Percentiles rank a stretch among this genome's conserved stretches.
These are phyloP conservation scores for Skeletonema potamos DNA, from an alignment of 108 stramenopile species.

Conservation along the genomic window DNA sequence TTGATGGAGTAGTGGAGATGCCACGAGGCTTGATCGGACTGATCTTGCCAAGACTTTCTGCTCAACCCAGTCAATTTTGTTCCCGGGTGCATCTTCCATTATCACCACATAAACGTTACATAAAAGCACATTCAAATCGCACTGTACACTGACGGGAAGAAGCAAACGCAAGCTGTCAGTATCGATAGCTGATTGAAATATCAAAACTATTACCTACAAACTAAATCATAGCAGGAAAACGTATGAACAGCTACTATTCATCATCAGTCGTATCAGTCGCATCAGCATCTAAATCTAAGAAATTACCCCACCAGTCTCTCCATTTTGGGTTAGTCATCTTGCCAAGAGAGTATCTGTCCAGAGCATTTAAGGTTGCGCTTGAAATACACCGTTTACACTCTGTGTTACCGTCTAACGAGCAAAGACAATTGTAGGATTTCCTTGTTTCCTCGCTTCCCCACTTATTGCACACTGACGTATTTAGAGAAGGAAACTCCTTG, in stretches of 20 bases:
- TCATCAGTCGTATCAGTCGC: conserved; percentile 6
- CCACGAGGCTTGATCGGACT: not conserved
- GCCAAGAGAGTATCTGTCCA: not conserved
- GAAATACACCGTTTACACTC: conserved; percentile 3
- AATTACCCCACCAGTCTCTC: conserved; percentile 30
- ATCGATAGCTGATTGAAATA: no score
- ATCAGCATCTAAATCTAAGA: conserved; percentile 10
- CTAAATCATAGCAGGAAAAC: no score
- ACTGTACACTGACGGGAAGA: not conserved
- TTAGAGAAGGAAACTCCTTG: not conserved
- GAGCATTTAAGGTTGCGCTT: not conserved
- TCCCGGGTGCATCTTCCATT: not conserved
- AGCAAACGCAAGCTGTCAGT: no score
- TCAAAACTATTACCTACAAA: not conserved
- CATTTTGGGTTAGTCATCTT: not conserved
- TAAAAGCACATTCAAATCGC: not conserved
- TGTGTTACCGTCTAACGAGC: not conserved
- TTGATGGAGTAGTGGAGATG: not conserved
- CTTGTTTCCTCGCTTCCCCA: conserved; percentile 28
- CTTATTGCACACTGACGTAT: conserved; percentile 13
- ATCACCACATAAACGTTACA: not conserved
- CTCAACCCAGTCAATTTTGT: not conserved
- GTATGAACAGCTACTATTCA: not conserved
- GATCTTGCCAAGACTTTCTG: not conserved
- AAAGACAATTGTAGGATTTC: conserved; percentile 21